These are phyloP conservation scores for Pseudogymnoascus sp. DNA, from an alignment of 2,329 filamentous ascomycete genomes.

Conservation along the genomic window DNA sequence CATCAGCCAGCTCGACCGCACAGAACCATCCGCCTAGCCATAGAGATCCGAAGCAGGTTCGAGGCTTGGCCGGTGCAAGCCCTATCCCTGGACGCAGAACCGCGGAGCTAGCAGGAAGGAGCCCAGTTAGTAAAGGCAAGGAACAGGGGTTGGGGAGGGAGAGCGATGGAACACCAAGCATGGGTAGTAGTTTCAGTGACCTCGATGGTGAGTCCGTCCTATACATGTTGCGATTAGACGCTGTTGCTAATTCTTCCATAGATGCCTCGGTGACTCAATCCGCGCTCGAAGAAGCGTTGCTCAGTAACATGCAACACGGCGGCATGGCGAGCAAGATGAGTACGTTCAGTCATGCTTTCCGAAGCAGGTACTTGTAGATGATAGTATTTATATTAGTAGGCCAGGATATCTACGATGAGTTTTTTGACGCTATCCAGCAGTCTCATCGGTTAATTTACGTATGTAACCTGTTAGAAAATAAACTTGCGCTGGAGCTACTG, in stretches of 20 bases:
- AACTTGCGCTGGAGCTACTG: neutral
- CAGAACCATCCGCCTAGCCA: slow-evolving; percentile 18
- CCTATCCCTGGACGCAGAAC: slow-evolving; percentile 53
- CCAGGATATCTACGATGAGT: neutral
- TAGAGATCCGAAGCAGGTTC: slow-evolving; percentile 16
- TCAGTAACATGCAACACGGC: slow-evolving; percentile 62
- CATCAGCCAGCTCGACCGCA: slow-evolving; percentile 46
- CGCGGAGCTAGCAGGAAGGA: slow-evolving; percentile 49
- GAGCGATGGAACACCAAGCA: slow-evolving; percentile 69
- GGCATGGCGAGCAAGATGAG: slow-evolving; percentile 58
- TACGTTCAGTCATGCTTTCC: slow-evolving; percentile 57
- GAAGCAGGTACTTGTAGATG: slow-evolving; percentile 48
- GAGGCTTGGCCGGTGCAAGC: slow-evolving; percentile 25
- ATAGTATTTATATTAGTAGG: neutral
- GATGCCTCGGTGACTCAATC: slow-evolving; percentile 76
- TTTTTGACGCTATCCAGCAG: neutral
- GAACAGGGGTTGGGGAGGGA: slow-evolving; percentile 43
- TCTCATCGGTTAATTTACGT: neutral
- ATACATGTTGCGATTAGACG: neutral
- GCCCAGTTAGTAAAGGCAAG: slow-evolving; percentile 38
- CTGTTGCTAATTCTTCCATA: slow-evolving; percentile 28
- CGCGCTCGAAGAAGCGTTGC: slow-evolving; percentile 69
- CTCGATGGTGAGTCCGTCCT: slow-evolving; percentile 54
- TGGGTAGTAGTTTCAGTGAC: slow-evolving; percentile 82
- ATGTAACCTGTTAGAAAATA: neutral